A percentile compares a stretch with the other conserved stretches of the same genome.
Evolutionary conservation across 2,329 filamentous ascomycete genomes (phyloP).

Genomic region (Aspergillus sclerotialis): DNA sequence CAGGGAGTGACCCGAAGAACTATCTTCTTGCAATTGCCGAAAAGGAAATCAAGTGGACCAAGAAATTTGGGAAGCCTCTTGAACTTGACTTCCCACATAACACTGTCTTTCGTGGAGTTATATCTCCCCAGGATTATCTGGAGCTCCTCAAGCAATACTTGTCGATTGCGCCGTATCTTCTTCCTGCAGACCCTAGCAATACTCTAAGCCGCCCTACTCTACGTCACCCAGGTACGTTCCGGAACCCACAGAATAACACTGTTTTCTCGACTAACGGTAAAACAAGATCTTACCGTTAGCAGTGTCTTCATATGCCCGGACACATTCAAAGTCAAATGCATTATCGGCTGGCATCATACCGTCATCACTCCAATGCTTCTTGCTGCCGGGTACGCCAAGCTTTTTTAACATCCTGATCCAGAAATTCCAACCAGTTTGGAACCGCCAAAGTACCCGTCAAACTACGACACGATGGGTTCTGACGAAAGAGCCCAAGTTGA

Average conservation of each 20-base stretch:
- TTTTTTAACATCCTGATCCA: constrained; percentile 16
- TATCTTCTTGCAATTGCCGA: constrained; percentile 12
- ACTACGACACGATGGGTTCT: constrained; percentile 10
- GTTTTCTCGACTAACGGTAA: constrained; percentile 1
- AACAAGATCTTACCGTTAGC: constrained; percentile 14
- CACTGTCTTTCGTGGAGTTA: neutral
- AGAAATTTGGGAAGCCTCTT: constrained; percentile 12
- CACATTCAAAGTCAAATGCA: constrained; percentile 11
- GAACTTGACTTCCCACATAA: constrained; percentile 10
- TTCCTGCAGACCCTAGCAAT: constrained; percentile 8
- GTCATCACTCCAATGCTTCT: constrained; percentile 10
- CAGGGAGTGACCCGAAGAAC: constrained; percentile 8
- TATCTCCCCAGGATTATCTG: neutral
- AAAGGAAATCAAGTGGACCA: constrained; percentile 13
- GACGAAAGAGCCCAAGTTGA: constrained; percentile 12
- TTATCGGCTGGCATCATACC: constrained; percentile 20
- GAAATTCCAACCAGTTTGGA: constrained; percentile 6
- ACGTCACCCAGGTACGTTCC: constrained; percentile 13
- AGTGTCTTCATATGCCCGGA: constrained; percentile 17
- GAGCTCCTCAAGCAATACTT: constrained; percentile 14
- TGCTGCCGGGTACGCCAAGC: constrained; percentile 9
- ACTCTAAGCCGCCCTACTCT: constrained; percentile 12
- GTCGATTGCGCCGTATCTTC: constrained; percentile 13
- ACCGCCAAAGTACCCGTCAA: constrained; percentile 9
- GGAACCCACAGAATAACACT: neutral